Evolutionary conservation across 768 basidiomycete species (phyloP), one percentile per base, ranked within the genome.

Genomic region (Psilocybe subaeruginosa): DNA sequence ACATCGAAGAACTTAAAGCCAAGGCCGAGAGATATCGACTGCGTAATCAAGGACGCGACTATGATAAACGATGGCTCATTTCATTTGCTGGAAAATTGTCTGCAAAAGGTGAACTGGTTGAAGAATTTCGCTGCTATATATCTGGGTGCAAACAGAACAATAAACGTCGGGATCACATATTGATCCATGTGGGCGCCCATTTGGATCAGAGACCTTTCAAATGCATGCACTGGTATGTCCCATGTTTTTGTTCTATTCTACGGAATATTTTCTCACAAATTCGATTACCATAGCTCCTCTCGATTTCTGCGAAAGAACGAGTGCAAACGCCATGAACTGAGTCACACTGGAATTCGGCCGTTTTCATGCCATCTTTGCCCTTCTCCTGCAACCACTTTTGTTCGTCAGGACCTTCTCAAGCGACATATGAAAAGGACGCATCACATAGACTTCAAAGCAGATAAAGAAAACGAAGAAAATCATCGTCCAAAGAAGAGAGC

Each of bases 221-320:
- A 50, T 91, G 90, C 64, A 66, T 76, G n/a, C 69, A 82, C 65
- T 91, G 90, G 90, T 90, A 68, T 61, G 85, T 29, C 12, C 23
- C 8, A 33, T 37, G 51, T 52, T 29, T 49, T 17, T 7, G 47
- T 43, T 33, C 33, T 29, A 29, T 16, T 16, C 2, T 3, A 16
- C 9, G 4, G 4, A 12, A 14, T 27, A 19, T 54, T 30, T 29
- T 41, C 35, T 52, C 51, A 56, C 59, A 29, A 67, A 14, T 56
- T 8, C 41, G 41, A 50, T 14, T 27, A 51, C 27, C 54, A 11
- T 54, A 91, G 90, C 69, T 72, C 82, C 2, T 78, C 86, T 60
- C 78, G 85, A 11, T 91, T 91, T 75, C 69, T 89, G 60, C 85
- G 90, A 60, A 90, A 87, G 71, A 90, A 91, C 66, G 89, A 91